Evolutionary conservation across 331 rosid species (phyloP).

Genomic region (Rosa hybrid): DNA sequence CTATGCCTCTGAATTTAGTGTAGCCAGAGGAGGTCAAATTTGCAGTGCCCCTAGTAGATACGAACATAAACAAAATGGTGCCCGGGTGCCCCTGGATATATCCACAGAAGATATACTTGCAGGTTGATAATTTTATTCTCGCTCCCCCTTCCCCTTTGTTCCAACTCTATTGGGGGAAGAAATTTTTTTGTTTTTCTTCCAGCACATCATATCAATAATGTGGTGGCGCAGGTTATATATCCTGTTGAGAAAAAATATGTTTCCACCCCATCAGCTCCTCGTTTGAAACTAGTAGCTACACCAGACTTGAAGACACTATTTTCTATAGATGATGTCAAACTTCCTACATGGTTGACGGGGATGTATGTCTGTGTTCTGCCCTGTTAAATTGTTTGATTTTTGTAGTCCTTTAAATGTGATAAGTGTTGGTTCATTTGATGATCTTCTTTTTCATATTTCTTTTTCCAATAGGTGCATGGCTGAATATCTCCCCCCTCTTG

Average conservation of each 20-base stretch:
- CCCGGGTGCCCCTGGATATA: slow-evolving; percentile 81
- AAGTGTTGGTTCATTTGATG: slow-evolving; percentile 7
- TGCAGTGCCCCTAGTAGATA: slow-evolving; percentile 86
- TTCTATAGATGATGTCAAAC: slow-evolving; percentile 85
- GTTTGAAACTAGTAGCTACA: slow-evolving; percentile 72
- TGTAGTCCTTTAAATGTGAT: background rate
- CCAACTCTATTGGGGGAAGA: no score
- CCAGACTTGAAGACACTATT: slow-evolving; percentile 74
- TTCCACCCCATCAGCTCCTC: slow-evolving; percentile 80
- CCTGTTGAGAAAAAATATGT: slow-evolving; percentile 78
- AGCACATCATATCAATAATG: slow-evolving; percentile 19
- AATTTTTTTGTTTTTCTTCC: background rate
- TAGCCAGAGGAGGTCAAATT: slow-evolving; percentile 94
- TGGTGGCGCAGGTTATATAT: slow-evolving; percentile 60
- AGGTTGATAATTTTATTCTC: slow-evolving; percentile 45
- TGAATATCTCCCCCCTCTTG: slow-evolving; percentile 86
- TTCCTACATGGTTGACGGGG: slow-evolving; percentile 84
- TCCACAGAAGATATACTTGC: slow-evolving; percentile 83
- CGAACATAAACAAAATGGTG: slow-evolving; percentile 86
- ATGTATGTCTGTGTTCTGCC: slow-evolving; percentile 52
- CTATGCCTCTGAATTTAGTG: slow-evolving; percentile 71
- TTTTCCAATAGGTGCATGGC: slow-evolving; percentile 80
- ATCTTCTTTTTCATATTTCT: slow-evolving; percentile 24
- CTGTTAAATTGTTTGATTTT: background rate
- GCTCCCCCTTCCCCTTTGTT: background rate